Evolutionary conservation across 257 asterid genomes (phyloP), one percentile per base, ranked within the genome.

Genomic region (Solanum acaule): DNA sequence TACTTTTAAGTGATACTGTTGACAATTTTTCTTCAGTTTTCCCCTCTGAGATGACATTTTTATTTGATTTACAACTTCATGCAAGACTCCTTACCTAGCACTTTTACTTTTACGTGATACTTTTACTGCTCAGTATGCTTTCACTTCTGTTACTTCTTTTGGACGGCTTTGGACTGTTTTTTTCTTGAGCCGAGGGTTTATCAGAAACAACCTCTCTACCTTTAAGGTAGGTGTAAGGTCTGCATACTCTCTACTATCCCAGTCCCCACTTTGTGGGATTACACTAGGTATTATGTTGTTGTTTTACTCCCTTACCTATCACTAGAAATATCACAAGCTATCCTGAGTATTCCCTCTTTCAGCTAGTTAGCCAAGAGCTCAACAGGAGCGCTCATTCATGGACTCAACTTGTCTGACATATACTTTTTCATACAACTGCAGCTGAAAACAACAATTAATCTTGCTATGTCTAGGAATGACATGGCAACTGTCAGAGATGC

Each of bases 401-500:
- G 77, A 78, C 59, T n/a, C 65, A 46, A 6, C 91, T 84, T 82
- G 52, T 29, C 29, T 89, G 75, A 86, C 59, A 88, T 78, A 88
- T 88, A 70, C 89, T 88, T 71, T 9, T 90, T 85, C 89, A 88
- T 82, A 44, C 84, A 88, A 85, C 86, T 88, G 85, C 94, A 96
- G 98, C 97, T 97, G 85, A 97, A 97, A 92, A 97, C 98, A 79
- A 98, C 99, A 84, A 92, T 95, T 56, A 93, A 89, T 87, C 98
- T 93, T 86, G 99, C 98, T 90, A 93, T 91, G 77, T 93, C 98
- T 90, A 95, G 99, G 89, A 97, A 91, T 96, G 99, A 97, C 94
- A 94, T 97, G 98, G 96, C 94, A 89, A 97, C 99, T 79, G 92
- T 93, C 86, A 93, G 99, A 89, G 99, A 97, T 92, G 98, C 98